A percentile compares a stretch with the other conserved stretches of the same genome.
Evolutionary conservation across 208 protist species (phyloP).

Genomic region (Tritrichomonas musculus): DNA sequence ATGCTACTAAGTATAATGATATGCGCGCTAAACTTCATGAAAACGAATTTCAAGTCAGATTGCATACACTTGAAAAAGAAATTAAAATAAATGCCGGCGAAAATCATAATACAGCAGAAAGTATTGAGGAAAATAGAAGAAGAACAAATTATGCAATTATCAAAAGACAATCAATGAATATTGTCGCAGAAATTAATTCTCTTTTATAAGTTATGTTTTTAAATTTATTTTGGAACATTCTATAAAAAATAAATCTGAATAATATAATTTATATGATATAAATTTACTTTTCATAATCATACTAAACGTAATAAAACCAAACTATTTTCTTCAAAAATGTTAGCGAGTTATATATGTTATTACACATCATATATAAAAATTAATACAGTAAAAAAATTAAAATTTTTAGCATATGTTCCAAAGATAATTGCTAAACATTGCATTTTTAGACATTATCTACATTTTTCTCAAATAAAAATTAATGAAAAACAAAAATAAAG

Average conservation of each 20-base stretch:
- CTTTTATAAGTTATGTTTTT: not conserved
- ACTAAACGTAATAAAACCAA: too few species aligned
- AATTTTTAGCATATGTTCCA: too few species aligned
- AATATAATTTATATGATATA: not conserved
- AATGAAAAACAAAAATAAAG: too few species aligned
- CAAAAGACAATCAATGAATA: not conserved
- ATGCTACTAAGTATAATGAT: not conserved
- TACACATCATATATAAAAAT: too few species aligned
- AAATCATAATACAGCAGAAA: not conserved
- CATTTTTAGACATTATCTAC: too few species aligned
- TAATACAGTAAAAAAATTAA: too few species aligned
- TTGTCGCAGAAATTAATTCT: constrained; percentile 17
- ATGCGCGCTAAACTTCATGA: not conserved
- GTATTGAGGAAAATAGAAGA: not conserved
- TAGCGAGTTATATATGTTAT: too few species aligned
- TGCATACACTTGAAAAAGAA: not conserved
- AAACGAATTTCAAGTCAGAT: not conserved
- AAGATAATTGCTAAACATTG: too few species aligned
- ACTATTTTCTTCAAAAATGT: too few species aligned
- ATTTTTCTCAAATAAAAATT: too few species aligned
- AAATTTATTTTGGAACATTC: not conserved
- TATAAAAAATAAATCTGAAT: not conserved
- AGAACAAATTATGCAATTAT: constrained; percentile 24
- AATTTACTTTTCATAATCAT: not conserved
- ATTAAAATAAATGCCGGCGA: not conserved